phyloP scores from a whole-genome alignment of 257 asterid genomes.

The Asclepias syriaca region DNA sequence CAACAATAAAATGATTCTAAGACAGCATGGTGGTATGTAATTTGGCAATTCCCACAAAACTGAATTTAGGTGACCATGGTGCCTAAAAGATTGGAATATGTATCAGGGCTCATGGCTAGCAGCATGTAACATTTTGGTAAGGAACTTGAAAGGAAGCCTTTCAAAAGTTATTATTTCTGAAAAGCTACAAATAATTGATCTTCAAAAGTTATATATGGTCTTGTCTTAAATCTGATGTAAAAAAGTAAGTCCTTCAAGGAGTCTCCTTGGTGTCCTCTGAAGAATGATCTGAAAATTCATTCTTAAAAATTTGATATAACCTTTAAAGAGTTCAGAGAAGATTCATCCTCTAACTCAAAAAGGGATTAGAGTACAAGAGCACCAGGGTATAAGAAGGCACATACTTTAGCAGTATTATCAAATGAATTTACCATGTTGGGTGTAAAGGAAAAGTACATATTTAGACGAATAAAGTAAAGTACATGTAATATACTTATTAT shows the following conservation, averaged over 20 bases:
- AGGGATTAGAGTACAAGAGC: background rate
- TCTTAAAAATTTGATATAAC: too few relatives aligned
- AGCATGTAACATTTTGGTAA: background rate
- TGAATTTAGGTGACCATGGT: background rate
- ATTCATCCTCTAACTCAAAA: too few relatives aligned
- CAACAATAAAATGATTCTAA: background rate
- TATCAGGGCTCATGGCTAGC: background rate
- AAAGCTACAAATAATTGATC: background rate
- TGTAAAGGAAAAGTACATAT: background rate
- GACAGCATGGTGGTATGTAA: background rate
- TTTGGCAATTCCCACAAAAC: background rate
- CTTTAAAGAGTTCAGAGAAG: too few relatives aligned
- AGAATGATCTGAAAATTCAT: too few relatives aligned
- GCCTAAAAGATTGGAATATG: constrained; percentile 1
- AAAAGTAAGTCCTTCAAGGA: too few relatives aligned
- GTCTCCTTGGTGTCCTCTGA: too few relatives aligned
- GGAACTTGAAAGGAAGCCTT: background rate
- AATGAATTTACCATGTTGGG: too few relatives aligned
- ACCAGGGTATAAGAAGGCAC: background rate
- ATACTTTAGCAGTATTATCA: too few relatives aligned
- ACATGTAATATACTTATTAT: background rate
- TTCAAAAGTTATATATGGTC: background rate
- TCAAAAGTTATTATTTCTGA: background rate
- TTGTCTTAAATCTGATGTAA: too few relatives aligned
- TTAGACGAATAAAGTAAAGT: background rate